Evolutionary conservation across 768 basidiomycete genomes (phyloP).

Genomic region (Termitomyces sp.): DNA sequence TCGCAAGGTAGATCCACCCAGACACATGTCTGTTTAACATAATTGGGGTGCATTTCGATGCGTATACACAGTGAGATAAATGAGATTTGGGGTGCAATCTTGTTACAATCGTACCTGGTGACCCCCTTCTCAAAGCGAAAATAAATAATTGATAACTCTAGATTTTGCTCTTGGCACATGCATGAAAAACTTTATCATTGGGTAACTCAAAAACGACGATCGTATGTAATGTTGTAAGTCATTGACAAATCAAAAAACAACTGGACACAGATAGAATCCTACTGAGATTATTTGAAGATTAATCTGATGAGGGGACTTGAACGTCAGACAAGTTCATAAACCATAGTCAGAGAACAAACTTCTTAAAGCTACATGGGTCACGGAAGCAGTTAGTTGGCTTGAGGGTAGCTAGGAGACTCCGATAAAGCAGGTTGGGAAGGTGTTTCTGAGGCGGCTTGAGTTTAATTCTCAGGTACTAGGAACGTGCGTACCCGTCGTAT

Average conservation of each 20-base stretch:
- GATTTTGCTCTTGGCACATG: background rate
- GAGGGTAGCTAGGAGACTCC: background rate
- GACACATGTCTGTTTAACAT: background rate
- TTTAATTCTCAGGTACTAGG: background rate
- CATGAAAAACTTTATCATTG: background rate
- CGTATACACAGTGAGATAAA: background rate
- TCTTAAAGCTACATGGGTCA: background rate
- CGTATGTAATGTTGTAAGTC: background rate
- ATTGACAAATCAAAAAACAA: background rate
- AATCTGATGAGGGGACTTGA: background rate
- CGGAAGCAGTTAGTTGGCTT: background rate
- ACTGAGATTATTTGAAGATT: background rate
- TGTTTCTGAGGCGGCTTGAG: background rate
- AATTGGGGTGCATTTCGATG: background rate
- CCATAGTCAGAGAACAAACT: background rate
- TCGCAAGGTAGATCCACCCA: background rate
- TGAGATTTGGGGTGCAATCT: slow-evolving; percentile 1
- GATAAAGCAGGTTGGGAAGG: background rate
- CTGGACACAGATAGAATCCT: background rate
- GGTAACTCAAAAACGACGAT: background rate
- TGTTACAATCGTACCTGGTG: background rate
- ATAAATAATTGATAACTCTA: background rate
- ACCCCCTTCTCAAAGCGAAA: background rate
- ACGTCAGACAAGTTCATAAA: background rate
- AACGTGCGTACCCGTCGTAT: slow-evolving; percentile 2